Base-by-base conservation (phyloP, 176 grass and related monocot genomes). In the Pontederia crassipes region DNA sequence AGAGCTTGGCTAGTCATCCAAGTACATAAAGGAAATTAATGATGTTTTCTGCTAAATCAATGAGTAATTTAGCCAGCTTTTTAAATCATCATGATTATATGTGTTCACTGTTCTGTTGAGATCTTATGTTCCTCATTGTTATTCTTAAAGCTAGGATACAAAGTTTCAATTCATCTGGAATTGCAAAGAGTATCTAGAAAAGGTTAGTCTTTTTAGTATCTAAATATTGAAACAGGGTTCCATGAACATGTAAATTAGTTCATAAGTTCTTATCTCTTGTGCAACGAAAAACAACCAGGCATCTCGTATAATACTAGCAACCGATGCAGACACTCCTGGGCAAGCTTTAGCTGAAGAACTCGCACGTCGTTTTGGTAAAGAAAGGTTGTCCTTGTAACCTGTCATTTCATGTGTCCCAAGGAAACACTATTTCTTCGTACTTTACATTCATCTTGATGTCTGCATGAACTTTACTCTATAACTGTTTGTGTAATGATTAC, bases 281-380 rank as follows among this genome's bases (percentile, higher is more conserved):
- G 63, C 15, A 20, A 9, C 46, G 2, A 47, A 12, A 70, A 66
- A 1, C 46, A 73, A 46, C 70, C n/a, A 92, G 93, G 88, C 84
- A 55, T 98, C 93, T 72, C 85, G 87, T 55, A 98, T 98, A 89
- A 98, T 98, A 81, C 56, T 98, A 72, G 93, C 93, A 64, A 92
- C 88, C 8, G 87, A 92, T 77, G 77, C 79, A 54, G 84, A 98
- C 69, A 17, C 10, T 54, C 84, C 82, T 28, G 93, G 93, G 61
- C 88, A 92, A 71, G 93, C 93, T 64, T 69, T 98, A 67, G 84
- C 84, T 48, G 93, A 98, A 74, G 93, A 89, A 80, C 52, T 98
- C 57, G 93, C 93, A 61, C 88, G 93, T 54, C 88, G 88, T 16
- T 71, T 98, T 80, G 93, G 93, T 72, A 92, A 92, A 98, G 93